A percentile compares a stretch with the other conserved stretches of the same genome.
phyloP scores from a whole-genome alignment of 352 stramenopile genomes.

The Achlya hypogyna region DNA sequence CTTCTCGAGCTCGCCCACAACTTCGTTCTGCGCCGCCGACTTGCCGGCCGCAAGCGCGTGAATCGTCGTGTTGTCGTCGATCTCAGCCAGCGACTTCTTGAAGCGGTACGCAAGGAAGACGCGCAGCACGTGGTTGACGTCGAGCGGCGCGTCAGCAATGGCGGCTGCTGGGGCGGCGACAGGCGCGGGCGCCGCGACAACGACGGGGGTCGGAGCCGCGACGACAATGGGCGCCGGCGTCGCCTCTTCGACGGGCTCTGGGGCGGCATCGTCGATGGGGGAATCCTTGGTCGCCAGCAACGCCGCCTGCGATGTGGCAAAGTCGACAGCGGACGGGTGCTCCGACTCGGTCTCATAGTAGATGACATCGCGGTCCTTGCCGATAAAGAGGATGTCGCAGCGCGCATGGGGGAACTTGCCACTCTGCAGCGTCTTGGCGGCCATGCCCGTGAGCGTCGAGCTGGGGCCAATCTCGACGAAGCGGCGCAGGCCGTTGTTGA shows the following conservation, averaged over 20 bases:
- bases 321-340: slow-evolving; percentile 59
- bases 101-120: slow-evolving; percentile 63
- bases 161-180: slow-evolving; percentile 22
- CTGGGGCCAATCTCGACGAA: slow-evolving; percentile 80
- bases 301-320: slow-evolving; percentile 28
- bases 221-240: slow-evolving; percentile 17
- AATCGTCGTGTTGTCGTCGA: slow-evolving; percentile 62
- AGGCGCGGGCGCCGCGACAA: not conserved
- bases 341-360: slow-evolving; percentile 65
- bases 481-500: slow-evolving; percentile 47
- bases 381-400: slow-evolving; percentile 75
- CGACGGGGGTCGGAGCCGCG: slow-evolving; percentile 11
- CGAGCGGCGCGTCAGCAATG: slow-evolving; percentile 50
- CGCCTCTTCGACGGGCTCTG: slow-evolving; percentile 3
- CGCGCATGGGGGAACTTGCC: slow-evolving; percentile 44
- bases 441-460: slow-evolving; percentile 80
- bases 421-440: slow-evolving; percentile 52
- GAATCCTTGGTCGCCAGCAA: not conserved
- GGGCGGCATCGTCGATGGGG: slow-evolving; percentile 19
- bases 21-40: slow-evolving; percentile 82
- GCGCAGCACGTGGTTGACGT: slow-evolving; percentile 54
- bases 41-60: slow-evolving; percentile 78
- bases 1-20: slow-evolving; percentile 79
- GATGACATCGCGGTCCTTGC: slow-evolving; percentile 69
- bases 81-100: slow-evolving; percentile 61